phyloP scores from a whole-genome alignment of 75 land plant genomes.

The Pinus taeda region DNA sequence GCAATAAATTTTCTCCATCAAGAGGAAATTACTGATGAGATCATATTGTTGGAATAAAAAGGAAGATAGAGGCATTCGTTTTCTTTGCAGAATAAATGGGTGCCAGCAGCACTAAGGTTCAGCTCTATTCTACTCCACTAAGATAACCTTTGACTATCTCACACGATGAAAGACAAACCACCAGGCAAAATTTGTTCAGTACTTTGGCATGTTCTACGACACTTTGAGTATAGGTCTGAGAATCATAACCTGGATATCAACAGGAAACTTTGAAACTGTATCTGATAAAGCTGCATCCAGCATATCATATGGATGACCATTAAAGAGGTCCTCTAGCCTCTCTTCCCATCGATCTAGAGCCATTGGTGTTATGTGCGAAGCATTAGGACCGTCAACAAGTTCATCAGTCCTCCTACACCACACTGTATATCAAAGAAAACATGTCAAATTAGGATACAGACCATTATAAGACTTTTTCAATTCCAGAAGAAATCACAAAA shows the following conservation, averaged over 20 bases:
- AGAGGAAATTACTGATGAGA: neutral
- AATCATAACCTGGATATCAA: conserved; percentile 78
- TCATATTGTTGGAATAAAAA: neutral
- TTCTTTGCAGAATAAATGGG: neutral
- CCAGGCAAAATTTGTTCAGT: neutral
- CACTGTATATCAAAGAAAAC: conserved; percentile 33
- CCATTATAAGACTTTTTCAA: neutral
- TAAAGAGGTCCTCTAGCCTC: conserved; percentile 77
- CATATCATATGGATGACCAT: conserved; percentile 83
- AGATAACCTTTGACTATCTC: neutral
- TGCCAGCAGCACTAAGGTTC: conserved; percentile 1
- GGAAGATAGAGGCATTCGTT: neutral
- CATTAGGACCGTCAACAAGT: conserved; percentile 92
- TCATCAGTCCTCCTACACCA: conserved; percentile 99
- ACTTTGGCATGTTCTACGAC: neutral
- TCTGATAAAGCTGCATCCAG: conserved; percentile 88
- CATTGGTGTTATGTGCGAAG: conserved; percentile 63
- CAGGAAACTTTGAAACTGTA: conserved; percentile 66
- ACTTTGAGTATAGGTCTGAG: neutral
- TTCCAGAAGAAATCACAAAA: neutral
- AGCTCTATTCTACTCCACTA: neutral
- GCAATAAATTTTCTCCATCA: neutral
- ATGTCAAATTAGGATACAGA: neutral
- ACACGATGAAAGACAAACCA: neutral
- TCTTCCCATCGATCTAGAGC: conserved; percentile 92